Base-by-base conservation (phyloP, 2,329 filamentous ascomycete genomes). In the Exophiala sideris region DNA sequence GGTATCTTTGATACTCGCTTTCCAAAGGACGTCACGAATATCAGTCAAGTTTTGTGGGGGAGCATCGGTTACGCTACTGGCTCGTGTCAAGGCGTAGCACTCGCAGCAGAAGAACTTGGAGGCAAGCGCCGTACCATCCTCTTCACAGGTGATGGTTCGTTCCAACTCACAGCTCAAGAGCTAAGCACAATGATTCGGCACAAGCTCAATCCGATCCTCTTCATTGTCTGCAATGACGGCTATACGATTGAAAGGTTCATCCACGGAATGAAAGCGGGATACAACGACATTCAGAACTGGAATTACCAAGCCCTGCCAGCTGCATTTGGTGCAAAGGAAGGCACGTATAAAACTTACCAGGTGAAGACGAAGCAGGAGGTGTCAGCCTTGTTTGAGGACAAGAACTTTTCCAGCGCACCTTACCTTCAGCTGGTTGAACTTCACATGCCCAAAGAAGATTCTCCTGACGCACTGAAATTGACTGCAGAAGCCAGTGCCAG, bases 111-210 rank as follows among this genome's bases (percentile, higher is more conserved):
- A 33, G 80, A 84, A 52, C 62, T 76, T 1, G 75, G 77, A 0
- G 69, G 83, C 0, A 84, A 83, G 18, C 64, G 72, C 16, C 85
- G 1, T 52, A 80, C 81, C 0, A 73, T 85, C 3, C 69, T 86
- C 0, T 74, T 74, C 84, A 57, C 83, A 20, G 83, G 83, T 2
- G 83, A 86, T 48, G 84, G 84, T 2, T 83, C 81, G 57, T 78
- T 87, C 57, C 80, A 86, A 58, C 79, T 87, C 69, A 87, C 84
- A 0, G 82, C 77, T 0, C 85, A 88, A 64, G 84, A 87, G 61
- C 70, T 88, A 3, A 79, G 80, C 12, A 85, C 82, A 1, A 86
- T 87, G 63, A 80, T 87, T 60, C 72, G 73, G 18, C 71, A 79
- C 49, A 71, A 74, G 2, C 71, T 82, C 36, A 71, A 79, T 35